Evolutionary conservation across 1,139 yeast species (phyloP).

Genomic region (Suhomyces taliae): DNA sequence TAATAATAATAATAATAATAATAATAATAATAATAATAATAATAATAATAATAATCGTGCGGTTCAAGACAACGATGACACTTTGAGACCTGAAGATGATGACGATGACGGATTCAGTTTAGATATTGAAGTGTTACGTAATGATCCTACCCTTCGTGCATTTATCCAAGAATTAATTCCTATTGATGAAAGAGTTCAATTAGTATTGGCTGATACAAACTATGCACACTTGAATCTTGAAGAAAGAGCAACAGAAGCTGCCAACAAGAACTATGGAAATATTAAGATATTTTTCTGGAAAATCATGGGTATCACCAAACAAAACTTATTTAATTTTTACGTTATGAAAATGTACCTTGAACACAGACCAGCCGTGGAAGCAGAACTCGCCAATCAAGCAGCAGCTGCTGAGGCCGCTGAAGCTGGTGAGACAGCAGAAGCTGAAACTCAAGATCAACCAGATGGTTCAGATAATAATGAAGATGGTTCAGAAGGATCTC

Average conservation of each 20-base stretch:
- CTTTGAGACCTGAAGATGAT: conserved; percentile 12
- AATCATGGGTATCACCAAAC: conserved; percentile 51
- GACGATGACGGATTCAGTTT: conserved; percentile 28
- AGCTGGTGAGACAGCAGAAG: not conserved
- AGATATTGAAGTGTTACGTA: conserved; percentile 44
- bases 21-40: no score
- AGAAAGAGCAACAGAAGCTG: conserved; percentile 38
- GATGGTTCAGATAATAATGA: not conserved
- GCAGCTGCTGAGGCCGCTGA: not conserved
- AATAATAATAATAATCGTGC: no score
- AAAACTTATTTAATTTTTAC: conserved; percentile 53
- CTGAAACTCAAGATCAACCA: not conserved
- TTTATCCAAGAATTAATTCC: conserved; percentile 44
- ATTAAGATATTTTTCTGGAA: conserved; percentile 50
- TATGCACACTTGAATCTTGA: conserved; percentile 38
- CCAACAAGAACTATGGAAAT: conserved; percentile 36
- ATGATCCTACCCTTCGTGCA: conserved; percentile 40
- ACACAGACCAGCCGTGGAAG: not conserved
- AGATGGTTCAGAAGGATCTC: not conserved
- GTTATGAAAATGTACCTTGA: conserved; percentile 42
- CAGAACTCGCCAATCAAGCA: not conserved
- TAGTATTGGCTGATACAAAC: conserved; percentile 31
- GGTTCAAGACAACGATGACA: not conserved
- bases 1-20: no score
- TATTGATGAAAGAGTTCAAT: conserved; percentile 39